A percentile compares a stretch with the other conserved stretches of the same genome.
Evolutionary conservation across 805 yeast genomes (phyloP).

Genomic region (Spathaspora girioi): DNA sequence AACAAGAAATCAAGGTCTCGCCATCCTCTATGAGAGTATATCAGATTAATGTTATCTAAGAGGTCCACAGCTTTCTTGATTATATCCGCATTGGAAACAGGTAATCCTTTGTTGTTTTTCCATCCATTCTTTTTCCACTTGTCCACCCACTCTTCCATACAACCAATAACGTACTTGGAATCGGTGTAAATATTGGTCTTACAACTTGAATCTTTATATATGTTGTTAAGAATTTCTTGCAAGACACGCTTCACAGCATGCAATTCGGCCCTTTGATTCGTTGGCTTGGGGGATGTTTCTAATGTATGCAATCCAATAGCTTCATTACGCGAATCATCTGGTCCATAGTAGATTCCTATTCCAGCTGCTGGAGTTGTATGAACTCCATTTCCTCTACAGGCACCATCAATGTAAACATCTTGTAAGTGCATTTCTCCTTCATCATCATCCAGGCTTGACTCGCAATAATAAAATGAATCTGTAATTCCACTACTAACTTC

Average conservation of each 20-base stretch:
- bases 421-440: neutral
- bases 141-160: slow-evolving; percentile 53
- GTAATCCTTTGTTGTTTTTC: slow-evolving; percentile 38
- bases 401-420: slow-evolving; percentile 73
- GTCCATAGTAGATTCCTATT: slow-evolving; percentile 72
- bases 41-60: slow-evolving; percentile 32
- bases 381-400: slow-evolving; percentile 59
- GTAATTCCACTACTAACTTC: too few relatives aligned
- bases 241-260: slow-evolving; percentile 64
- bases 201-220: slow-evolving; percentile 15
- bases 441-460: neutral
- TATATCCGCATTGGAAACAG: slow-evolving; percentile 52
- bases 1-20: slow-evolving; percentile 47
- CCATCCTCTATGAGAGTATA: slow-evolving; percentile 29
- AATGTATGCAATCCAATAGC: slow-evolving; percentile 44
- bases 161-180: slow-evolving; percentile 61
- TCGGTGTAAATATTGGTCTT: slow-evolving; percentile 58
- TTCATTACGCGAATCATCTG: slow-evolving; percentile 48
- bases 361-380: slow-evolving; percentile 46
- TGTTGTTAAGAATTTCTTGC: slow-evolving; percentile 29
- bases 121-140: slow-evolving; percentile 60
- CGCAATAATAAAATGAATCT: too few relatives aligned
- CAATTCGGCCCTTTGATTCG: slow-evolving; percentile 82
- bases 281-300: slow-evolving; percentile 36
- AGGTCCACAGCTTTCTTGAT: slow-evolving; percentile 30